Evolutionary conservation across 768 basidiomycete genomes (phyloP), one percentile per base, ranked within the genome.

Genomic region (Boletus edulis): DNA sequence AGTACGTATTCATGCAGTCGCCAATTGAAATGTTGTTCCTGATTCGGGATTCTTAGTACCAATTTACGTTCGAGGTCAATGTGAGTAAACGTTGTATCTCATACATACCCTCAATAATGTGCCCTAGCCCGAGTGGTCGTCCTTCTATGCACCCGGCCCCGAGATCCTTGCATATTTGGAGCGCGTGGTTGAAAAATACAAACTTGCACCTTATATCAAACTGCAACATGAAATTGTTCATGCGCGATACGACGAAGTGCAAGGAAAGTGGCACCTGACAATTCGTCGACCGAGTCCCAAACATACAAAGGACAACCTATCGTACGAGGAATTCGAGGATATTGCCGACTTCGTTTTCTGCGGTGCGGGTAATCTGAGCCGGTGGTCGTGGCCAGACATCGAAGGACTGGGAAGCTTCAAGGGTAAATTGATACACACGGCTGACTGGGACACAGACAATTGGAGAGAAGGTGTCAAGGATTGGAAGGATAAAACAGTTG

Each of bases 341-440:
- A 73, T 65, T 1, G 79, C 78, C 2, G 84, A 87, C 55, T 72
- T 86, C 0, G 72, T 87, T 35, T 75, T 88, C 47, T 79, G 78
- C 14, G 79, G 77, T n/a, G 66, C 79, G 18, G 84, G 84, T 5
- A 59, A 59, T 12, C 65, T 85, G 43, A 83, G 80, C 46, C 68
- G 81, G 8, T 87, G 84, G 84, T 73, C 76, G 27, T 87, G 85
- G 87, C 87, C 87, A 3, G 78, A 84, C 42, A 85, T 88, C 42
- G 66, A 73, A 10, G 86, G 85, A 4, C 64, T 87, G 29, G 68
- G 81, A 15, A 72, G 67, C 9, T 89, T 84, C 68, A 71, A 77
- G 56, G 87, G 87, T 5, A 74, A 71, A 47, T 66, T 86, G 14
- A 68, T 85, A 1, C 87, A 90, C 59, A 83, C 81, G n/a, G 87